phyloP scores from a whole-genome alignment of 1,284 basidiomycete species.

The Papiliotrema laurentii region DNA sequence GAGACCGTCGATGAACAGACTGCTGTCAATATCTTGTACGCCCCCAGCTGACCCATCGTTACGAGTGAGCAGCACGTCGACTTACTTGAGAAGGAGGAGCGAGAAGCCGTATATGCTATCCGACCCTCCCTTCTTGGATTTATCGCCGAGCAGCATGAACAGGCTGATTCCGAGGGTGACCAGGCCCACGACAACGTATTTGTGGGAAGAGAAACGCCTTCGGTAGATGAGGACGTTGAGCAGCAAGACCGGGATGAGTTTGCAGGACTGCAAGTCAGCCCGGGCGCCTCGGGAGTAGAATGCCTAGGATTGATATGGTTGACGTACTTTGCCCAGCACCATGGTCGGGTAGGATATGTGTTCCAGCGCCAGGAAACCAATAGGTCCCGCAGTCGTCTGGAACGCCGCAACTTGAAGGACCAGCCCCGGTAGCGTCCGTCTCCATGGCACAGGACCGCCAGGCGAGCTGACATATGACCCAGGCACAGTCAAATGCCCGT shows the following conservation, averaged over 20 bases:
- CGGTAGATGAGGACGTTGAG: constrained; percentile 65
- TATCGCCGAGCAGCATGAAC: constrained; percentile 76
- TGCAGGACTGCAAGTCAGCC: constrained; percentile 91
- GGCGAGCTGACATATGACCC: no score
- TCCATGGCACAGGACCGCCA: no score
- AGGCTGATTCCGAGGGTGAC: constrained; percentile 90
- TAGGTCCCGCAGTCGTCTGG: constrained; percentile 87
- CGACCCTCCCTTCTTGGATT: constrained; percentile 43
- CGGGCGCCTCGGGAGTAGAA: not conserved
- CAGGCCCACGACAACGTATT: constrained; percentile 86
- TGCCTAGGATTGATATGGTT: not conserved
- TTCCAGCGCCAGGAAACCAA: constrained; percentile 88
- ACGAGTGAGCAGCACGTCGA: not conserved
- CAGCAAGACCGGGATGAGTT: constrained; percentile 61
- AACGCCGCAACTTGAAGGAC: constrained; percentile 77
- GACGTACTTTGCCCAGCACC: constrained; percentile 77
- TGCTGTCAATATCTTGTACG: constrained; percentile 51
- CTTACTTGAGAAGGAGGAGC: constrained; percentile 43
- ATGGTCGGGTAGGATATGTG: constrained; percentile 98
- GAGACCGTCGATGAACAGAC: constrained; percentile 86
- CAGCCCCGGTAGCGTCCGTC: constrained; percentile 49
- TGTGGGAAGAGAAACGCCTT: constrained; percentile 83
- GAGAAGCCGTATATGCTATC: constrained; percentile 41
- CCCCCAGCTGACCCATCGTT: no score
- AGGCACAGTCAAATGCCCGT: not conserved